Conservation (phyloP, 2,329 filamentous ascomycete genomes). For the Fusarium hainanense region DNA sequence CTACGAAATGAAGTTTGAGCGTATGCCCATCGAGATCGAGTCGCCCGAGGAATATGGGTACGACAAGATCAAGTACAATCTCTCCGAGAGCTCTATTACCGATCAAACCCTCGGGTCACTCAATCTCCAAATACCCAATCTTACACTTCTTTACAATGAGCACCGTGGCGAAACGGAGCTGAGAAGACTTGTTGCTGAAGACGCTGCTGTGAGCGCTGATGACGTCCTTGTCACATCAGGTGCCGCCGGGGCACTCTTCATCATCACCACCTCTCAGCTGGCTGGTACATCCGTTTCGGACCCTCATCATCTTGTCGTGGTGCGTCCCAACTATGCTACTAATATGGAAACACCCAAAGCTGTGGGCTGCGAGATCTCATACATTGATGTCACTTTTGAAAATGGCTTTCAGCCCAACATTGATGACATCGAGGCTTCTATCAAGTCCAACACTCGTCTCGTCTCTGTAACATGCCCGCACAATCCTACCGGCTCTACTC, state of each 20-base stretch:
- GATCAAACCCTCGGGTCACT: background rate
- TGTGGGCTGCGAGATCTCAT: background rate
- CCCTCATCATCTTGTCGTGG: background rate
- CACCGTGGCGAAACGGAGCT: background rate
- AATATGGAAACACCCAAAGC: background rate
- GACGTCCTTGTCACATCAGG: background rate
- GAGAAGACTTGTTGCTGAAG: background rate
- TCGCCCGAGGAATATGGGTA: conserved; percentile 5
- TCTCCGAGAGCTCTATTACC: background rate
- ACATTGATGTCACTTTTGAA: background rate
- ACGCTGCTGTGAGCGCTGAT: background rate
- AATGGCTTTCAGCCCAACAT: background rate
- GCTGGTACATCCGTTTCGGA: background rate
- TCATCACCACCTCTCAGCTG: conserved; percentile 1
- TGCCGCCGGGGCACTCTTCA: background rate
- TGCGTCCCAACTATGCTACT: background rate
- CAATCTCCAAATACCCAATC: background rate
- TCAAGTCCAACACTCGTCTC: background rate
- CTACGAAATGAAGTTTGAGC: background rate
- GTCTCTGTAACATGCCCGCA: background rate
- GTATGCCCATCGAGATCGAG: conserved; percentile 6
- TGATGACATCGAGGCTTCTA: background rate
- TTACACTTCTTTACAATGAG: background rate
- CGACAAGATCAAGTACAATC: background rate
- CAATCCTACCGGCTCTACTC: background rate